phyloP scores from a whole-genome alignment of 2,329 filamentous ascomycete species.

The Venturia aucupariae region DNA sequence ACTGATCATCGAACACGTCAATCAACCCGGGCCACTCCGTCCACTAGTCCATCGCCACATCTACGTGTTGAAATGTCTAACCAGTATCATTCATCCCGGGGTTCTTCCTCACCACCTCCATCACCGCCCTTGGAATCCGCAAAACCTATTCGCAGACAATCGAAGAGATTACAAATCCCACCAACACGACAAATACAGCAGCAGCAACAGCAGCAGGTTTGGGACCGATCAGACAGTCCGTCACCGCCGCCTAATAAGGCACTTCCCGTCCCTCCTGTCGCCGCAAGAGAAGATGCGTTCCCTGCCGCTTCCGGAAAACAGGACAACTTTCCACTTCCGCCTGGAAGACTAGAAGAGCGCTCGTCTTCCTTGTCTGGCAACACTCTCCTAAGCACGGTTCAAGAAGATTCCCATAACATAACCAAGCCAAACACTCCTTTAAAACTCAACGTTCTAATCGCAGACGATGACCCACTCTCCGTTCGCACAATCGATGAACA shows the following conservation, averaged over 20 bases:
- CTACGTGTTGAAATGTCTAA: neutral
- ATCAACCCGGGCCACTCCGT: neutral
- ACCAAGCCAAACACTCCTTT: neutral
- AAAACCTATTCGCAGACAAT: neutral
- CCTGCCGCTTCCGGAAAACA: neutral
- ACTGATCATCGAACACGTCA: neutral
- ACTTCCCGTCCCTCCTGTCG: neutral
- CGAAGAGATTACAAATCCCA: neutral
- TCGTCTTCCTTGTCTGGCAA: neutral
- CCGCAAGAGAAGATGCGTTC: neutral
- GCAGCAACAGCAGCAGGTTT: neutral
- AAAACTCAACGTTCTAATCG: neutral
- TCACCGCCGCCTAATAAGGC: neutral
- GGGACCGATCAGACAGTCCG: conserved; percentile 1
- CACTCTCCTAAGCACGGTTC: neutral
- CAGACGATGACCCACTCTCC: neutral
- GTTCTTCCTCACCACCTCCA: neutral
- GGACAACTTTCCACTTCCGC: neutral
- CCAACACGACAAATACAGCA: neutral
- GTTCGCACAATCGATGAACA: neutral
- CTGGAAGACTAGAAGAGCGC: neutral
- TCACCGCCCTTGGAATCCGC: neutral
- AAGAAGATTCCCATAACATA: neutral
- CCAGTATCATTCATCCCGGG: neutral
- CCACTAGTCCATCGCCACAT: neutral